Evolutionary conservation across 257 asterid genomes (phyloP).

Genomic region (Linderniella brevidens): DNA sequence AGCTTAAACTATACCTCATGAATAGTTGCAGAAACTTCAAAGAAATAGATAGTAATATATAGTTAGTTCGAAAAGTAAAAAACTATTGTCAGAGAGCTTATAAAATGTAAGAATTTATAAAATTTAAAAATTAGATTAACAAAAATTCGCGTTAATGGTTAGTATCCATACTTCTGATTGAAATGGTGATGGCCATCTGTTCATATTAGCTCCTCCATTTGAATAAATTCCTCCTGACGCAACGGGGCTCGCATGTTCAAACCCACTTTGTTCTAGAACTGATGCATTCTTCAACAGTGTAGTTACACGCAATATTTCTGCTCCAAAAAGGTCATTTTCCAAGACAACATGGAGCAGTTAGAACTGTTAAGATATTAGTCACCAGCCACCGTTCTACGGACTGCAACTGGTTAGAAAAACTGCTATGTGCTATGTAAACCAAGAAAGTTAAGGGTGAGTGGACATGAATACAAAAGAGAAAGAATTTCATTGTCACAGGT

Average conservation of each 20-base stretch:
- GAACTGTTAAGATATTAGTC: conserved; percentile 72
- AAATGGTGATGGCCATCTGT: conserved; percentile 95
- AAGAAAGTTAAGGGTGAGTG: conserved; percentile 14
- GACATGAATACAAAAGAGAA: not conserved
- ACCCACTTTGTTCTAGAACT: conserved; percentile 97
- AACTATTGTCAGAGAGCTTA: conserved; percentile 23
- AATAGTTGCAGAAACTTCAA: conserved; percentile 11
- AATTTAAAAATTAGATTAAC: conserved; percentile 38
- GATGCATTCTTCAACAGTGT: conserved; percentile 99
- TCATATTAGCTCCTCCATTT: conserved; percentile 98
- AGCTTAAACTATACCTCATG: conserved; percentile 40
- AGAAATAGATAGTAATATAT: conserved; percentile 5
- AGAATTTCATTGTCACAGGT: no score
- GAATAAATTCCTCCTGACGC: conserved; percentile 95
- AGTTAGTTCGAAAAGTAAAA: conserved; percentile 20
- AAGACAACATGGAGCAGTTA: conserved; percentile 96
- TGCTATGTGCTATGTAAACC: conserved; percentile 9
- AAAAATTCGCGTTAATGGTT: conserved; percentile 85
- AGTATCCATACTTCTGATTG: conserved; percentile 99
- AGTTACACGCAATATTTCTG: conserved; percentile 99
- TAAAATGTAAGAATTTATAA: conserved; percentile 28
- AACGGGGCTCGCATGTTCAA: conserved; percentile 99
- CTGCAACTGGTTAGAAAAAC: conserved; percentile 43
- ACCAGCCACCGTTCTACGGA: conserved; percentile 75
- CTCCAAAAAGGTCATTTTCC: conserved; percentile 98